Evolutionary conservation across 768 basidiomycete genomes (phyloP).

Genomic region (Lanmaoa pseudosensibilis): DNA sequence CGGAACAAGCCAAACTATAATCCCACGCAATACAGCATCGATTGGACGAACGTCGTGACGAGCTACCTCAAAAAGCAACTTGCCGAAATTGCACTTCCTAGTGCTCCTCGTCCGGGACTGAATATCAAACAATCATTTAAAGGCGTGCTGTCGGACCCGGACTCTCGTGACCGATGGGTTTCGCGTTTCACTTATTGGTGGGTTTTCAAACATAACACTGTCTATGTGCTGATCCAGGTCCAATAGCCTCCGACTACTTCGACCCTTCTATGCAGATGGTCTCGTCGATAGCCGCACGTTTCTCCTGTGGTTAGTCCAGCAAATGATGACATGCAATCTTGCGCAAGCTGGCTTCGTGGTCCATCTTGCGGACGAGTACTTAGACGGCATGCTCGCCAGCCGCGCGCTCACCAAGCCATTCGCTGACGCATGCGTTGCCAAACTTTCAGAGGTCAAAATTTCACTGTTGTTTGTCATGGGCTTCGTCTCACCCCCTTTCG

Average conservation of each 20-base stretch:
- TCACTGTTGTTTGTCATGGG: background rate
- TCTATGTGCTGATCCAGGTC: slow-evolving; percentile 2
- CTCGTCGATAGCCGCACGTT: slow-evolving; percentile 78
- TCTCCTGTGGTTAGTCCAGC: slow-evolving; percentile 75
- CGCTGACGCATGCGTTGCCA: slow-evolving; percentile 66
- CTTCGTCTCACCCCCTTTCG: slow-evolving; percentile 6
- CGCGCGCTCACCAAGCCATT: slow-evolving; percentile 72
- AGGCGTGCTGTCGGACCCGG: slow-evolving; percentile 70
- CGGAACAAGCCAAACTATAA: slow-evolving; percentile 80
- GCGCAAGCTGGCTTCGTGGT: slow-evolving; percentile 79
- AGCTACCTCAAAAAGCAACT: slow-evolving; percentile 83
- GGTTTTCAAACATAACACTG: slow-evolving; percentile 4
- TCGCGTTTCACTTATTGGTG: slow-evolving; percentile 80
- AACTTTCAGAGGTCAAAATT: slow-evolving; percentile 59
- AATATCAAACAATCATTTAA: slow-evolving; percentile 87
- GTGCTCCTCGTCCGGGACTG: slow-evolving; percentile 69
- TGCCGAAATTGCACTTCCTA: slow-evolving; percentile 75
- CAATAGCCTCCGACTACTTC: slow-evolving; percentile 64
- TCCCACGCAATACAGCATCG: slow-evolving; percentile 78
- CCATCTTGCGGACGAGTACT: slow-evolving; percentile 76
- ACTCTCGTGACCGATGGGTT: slow-evolving; percentile 74
- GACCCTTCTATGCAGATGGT: slow-evolving; percentile 77
- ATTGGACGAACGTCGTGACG: slow-evolving; percentile 82
- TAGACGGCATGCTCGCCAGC: slow-evolving; percentile 63
- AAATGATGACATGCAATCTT: slow-evolving; percentile 74